Evolutionary conservation across 306 rosid genomes (phyloP), one percentile per base, ranked within the genome.

Genomic region (Castanea mollissima): DNA sequence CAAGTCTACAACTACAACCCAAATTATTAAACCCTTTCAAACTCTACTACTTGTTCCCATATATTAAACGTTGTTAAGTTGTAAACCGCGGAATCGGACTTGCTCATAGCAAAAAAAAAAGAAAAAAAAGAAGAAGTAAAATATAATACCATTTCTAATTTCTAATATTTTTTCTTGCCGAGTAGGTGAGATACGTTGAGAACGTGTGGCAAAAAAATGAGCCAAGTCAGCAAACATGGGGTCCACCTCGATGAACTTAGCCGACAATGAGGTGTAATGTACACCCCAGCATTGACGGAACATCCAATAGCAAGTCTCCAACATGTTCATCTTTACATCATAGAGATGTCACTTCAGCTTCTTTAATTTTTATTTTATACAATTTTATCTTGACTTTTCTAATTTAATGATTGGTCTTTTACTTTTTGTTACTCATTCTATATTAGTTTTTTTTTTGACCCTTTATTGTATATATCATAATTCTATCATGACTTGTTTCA

Each of bases 201-300:
- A 21, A 18, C 13, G 19, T 20, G 32, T 23, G 75, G 71, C 65
- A 52, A 20, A 57, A 57, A 16, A 19, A 19, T 31, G 6, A 14
- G 9, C 67, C 62, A 52, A 82, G 74, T 68, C 81, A 75, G 71
- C 79, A 57, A 18, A 1, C 8, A 18, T 13, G 54, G 82, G 85
- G 81, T 44, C 86, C 65, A 7, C 1, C 10, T 38, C 46, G 46
- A 38, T 38, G 0, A 67, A 41, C 7, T 31, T 18, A 51, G 31
- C 83, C 82, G 80, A 83, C 85, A n/a, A 0, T 23, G 80, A 78
- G 79, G 73, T 62, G 20, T 73, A 74, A 20, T 16, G 64, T 8
- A 20, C 85, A 69, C 68, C 60, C 75, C 80, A 71, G 74, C 77
- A 49, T 1, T 38, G 16, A 49, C 12, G 46, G 38, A 71, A 58